These are phyloP conservation scores for Aspergillus aculeatinus DNA, from an alignment of 2,329 filamentous ascomycete species.

Conservation along the genomic window DNA sequence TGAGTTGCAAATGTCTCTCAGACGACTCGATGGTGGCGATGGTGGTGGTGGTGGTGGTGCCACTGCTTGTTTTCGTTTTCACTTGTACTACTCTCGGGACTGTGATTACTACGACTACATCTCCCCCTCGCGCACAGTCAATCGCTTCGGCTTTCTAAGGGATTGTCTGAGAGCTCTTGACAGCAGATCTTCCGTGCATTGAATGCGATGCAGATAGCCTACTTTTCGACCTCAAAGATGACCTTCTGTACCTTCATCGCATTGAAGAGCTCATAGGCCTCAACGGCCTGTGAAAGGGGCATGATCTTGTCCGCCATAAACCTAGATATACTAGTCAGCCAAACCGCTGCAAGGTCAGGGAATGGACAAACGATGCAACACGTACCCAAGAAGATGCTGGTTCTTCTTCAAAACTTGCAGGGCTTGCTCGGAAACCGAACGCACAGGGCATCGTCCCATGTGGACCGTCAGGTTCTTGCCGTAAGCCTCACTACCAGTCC, in stretches of 20 bases:
- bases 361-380: constrained; percentile 7
- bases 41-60: neutral
- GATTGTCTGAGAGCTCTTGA: neutral
- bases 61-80: neutral
- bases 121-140: neutral
- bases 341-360: constrained; percentile 14
- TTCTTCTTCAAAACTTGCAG: constrained; percentile 64
- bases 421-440: constrained; percentile 66
- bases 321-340: constrained; percentile 40
- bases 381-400: constrained; percentile 65
- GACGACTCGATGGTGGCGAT: neutral
- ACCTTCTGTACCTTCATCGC: constrained; percentile 73
- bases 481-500: constrained; percentile 62
- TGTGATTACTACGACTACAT: neutral
- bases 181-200: neutral
- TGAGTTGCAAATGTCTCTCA: neutral
- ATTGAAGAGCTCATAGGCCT: constrained; percentile 71
- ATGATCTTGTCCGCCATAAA: constrained; percentile 78
- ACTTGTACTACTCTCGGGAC: neutral
- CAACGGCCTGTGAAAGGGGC: constrained; percentile 64
- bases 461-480: constrained; percentile 70
- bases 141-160: neutral
- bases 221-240: constrained; percentile 57
- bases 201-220: constrained; percentile 3
- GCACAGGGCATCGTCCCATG: constrained; percentile 75